phyloP scores from a whole-genome alignment of 2,329 filamentous ascomycete species.

The Phialemoniopsis sp. region DNA sequence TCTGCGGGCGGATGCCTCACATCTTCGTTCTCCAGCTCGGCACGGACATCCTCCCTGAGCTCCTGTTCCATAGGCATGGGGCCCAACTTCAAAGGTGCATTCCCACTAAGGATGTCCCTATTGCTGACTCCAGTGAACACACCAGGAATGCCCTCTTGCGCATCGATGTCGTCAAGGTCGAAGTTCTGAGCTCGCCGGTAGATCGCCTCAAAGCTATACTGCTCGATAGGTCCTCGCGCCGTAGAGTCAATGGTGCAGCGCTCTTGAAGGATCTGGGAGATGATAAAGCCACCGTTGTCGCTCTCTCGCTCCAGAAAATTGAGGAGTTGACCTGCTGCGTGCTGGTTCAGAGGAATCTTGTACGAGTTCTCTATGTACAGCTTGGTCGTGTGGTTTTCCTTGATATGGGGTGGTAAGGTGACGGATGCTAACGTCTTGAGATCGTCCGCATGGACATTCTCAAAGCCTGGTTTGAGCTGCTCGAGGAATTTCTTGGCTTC shows the following conservation, averaged over 20 bases:
- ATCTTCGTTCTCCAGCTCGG: constrained; percentile 84
- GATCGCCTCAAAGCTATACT: constrained; percentile 59
- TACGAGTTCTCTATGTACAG: constrained; percentile 87
- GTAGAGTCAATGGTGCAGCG: constrained; percentile 56
- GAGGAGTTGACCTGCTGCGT: constrained; percentile 77
- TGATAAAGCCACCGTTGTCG: constrained; percentile 72
- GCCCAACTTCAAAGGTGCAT: constrained; percentile 66
- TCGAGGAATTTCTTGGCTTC: constrained; percentile 74
- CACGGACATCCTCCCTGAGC: constrained; percentile 78
- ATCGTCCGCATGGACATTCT: constrained; percentile 75
- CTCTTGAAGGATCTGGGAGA: constrained; percentile 67
- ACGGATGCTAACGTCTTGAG: constrained; percentile 71
- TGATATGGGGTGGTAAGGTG: constrained; percentile 71
- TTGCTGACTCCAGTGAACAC: constrained; percentile 59
- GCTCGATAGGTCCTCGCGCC: constrained; percentile 58
- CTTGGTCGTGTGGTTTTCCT: constrained; percentile 72
- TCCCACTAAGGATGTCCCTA: constrained; percentile 53
- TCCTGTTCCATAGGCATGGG: constrained; percentile 80
- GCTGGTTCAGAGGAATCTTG: constrained; percentile 80
- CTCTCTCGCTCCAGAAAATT: constrained; percentile 87
- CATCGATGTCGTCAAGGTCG: constrained; percentile 59
- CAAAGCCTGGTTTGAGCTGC: constrained; percentile 64
- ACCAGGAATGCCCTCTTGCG: constrained; percentile 61
- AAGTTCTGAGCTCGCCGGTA: constrained; percentile 53
- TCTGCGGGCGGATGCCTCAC: constrained; percentile 65